phyloP scores from a whole-genome alignment of 2,329 filamentous ascomycete genomes.

The Penicillium vulpinum region DNA sequence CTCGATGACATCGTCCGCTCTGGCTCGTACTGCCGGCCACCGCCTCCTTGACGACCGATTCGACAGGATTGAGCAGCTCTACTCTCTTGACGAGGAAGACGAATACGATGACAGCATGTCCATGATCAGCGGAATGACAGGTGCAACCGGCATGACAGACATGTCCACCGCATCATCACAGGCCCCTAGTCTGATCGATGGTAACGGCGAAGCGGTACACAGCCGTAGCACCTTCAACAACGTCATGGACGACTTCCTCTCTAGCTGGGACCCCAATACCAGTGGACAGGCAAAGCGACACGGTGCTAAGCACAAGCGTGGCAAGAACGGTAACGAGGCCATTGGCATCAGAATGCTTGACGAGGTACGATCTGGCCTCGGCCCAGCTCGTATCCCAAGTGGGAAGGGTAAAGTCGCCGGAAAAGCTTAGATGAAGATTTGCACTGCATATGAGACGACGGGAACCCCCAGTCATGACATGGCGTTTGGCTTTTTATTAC shows the following conservation, averaged over 20 bases:
- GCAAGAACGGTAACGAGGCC: slow-evolving; percentile 78
- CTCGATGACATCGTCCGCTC: slow-evolving; percentile 86
- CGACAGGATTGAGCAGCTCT: slow-evolving; percentile 84
- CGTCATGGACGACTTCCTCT: slow-evolving; percentile 92
- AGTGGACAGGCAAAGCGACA: slow-evolving; percentile 45
- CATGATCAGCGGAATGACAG: slow-evolving; percentile 47
- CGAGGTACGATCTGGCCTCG: slow-evolving; percentile 78
- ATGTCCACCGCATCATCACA: slow-evolving; percentile 56
- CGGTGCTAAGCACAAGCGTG: slow-evolving; percentile 55
- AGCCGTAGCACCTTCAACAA: slow-evolving; percentile 78
- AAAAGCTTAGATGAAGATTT: slow-evolving; percentile 29
- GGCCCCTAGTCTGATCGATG: slow-evolving; percentile 55
- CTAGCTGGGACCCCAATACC: slow-evolving; percentile 53
- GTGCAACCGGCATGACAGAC: slow-evolving; percentile 61
- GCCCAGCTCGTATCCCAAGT: slow-evolving; percentile 65
- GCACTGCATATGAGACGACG: slow-evolving; percentile 25
- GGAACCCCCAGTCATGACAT: slow-evolving; percentile 21
- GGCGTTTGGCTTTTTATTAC: slow-evolving; percentile 26
- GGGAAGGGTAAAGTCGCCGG: slow-evolving; percentile 27
- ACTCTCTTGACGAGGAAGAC: slow-evolving; percentile 61
- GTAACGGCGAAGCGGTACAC: slow-evolving; percentile 49
- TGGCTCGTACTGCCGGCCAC: slow-evolving; percentile 84
- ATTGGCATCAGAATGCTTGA: slow-evolving; percentile 86
- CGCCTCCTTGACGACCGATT: slow-evolving; percentile 85
- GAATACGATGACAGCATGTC: slow-evolving; percentile 56